These are phyloP conservation scores for Prototheca cutis DNA, from an alignment of 163 green algal species.

Conservation along the genomic window DNA sequence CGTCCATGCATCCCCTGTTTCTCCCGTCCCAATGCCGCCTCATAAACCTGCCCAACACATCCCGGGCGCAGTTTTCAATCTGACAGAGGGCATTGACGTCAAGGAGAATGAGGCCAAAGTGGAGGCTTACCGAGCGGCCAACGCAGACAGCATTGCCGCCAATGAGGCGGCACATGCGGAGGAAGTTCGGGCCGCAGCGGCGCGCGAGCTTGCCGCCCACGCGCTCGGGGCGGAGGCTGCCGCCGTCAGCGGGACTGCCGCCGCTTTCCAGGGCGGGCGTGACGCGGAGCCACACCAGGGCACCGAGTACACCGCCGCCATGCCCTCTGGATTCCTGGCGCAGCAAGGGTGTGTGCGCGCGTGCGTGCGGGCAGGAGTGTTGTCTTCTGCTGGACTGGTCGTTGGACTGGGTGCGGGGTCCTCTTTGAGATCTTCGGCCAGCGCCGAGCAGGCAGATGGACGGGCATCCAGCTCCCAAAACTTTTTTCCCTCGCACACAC, in stretches of 20 bases:
- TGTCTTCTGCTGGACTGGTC: too few species aligned
- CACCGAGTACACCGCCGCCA: constrained; percentile 23
- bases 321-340: constrained; percentile 4
- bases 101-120: constrained; percentile 25
- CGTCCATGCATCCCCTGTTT: too few species aligned
- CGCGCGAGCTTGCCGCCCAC: background rate
- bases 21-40: too few species aligned
- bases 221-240: constrained; percentile 5
- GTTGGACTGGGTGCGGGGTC: too few species aligned
- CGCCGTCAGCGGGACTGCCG: constrained; percentile 23
- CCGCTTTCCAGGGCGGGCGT: constrained; percentile 14
- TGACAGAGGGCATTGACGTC: constrained; percentile 26
- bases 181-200: constrained; percentile 13
- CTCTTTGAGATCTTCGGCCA: too few species aligned
- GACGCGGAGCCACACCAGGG: constrained; percentile 28
- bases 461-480: too few species aligned
- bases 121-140: constrained; percentile 23
- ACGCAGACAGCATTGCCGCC: constrained; percentile 26
- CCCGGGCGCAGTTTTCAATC: constrained; percentile 34
- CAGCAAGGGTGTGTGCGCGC: too few species aligned
- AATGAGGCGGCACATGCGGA: constrained; percentile 28
- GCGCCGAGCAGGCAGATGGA: too few species aligned
- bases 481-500: too few species aligned
- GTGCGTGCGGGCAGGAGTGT: too few species aligned
- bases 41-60: too few species aligned